Conservation (phyloP, 257 asterid species). For the Solanum rostratum region DNA sequence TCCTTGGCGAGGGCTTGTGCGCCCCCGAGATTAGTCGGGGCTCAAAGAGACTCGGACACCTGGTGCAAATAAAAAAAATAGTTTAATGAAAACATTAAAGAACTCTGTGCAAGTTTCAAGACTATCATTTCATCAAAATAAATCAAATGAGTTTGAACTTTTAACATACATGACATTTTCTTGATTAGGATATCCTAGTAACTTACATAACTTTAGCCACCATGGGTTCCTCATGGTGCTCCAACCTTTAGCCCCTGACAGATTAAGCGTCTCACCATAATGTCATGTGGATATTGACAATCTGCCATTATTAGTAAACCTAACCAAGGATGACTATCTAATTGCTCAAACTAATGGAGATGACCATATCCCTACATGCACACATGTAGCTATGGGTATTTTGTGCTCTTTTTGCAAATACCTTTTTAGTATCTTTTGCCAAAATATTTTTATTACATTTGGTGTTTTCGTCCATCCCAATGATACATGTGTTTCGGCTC, state of each 20-base stretch:
- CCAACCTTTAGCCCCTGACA: neutral
- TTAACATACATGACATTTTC: neutral
- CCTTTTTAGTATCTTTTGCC: too few species aligned
- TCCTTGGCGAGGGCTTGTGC: too few species aligned
- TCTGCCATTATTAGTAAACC: neutral
- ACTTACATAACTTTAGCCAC: neutral
- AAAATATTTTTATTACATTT: too few species aligned
- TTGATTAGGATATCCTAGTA: neutral
- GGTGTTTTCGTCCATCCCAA: too few species aligned
- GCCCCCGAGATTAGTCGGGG: too few species aligned
- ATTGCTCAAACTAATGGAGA: neutral
- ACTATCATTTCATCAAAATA: too few species aligned
- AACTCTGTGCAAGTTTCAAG: neutral
- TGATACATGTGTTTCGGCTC: too few species aligned
- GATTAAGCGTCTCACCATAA: neutral
- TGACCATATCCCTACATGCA: neutral
- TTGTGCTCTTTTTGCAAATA: too few species aligned
- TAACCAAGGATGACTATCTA: neutral
- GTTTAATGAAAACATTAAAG: neutral
- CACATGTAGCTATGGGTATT: too few species aligned
- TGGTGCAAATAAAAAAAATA: too few species aligned
- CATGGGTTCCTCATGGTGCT: neutral
- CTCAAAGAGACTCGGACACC: too few species aligned
- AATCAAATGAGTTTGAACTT: neutral
- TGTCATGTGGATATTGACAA: neutral